phyloP scores from a whole-genome alignment of 345 rosid species.

The Boechera stricta region DNA sequence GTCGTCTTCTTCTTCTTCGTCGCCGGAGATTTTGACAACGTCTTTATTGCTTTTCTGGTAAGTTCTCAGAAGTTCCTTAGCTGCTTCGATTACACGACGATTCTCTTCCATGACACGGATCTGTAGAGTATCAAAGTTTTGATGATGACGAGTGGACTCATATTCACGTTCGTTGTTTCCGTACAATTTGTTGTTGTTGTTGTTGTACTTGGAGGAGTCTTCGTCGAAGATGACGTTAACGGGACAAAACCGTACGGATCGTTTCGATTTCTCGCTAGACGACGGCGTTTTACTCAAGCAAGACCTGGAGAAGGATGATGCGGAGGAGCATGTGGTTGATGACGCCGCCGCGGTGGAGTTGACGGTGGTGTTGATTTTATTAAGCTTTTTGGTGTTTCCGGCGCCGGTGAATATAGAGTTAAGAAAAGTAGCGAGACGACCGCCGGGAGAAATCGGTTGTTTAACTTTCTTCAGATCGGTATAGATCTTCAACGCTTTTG shows the following conservation, averaged over 20 bases:
- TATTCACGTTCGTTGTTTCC: constrained; percentile 31
- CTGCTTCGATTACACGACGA: constrained; percentile 74
- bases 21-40: background rate
- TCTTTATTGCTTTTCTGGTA: constrained; percentile 57
- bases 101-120: constrained; percentile 52
- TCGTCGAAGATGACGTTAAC: constrained; percentile 76
- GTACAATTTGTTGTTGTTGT: constrained; percentile 48
- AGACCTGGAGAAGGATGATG: constrained; percentile 86
- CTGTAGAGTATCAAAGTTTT: constrained; percentile 21
- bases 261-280: constrained; percentile 57
- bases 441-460: constrained; percentile 95
- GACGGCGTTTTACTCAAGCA: constrained; percentile 78
- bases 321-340: constrained; percentile 60
- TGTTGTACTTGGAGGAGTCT: constrained; percentile 61
- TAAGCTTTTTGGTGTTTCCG: constrained; percentile 48
- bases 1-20: background rate
- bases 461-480: constrained; percentile 78
- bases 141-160: constrained; percentile 24
- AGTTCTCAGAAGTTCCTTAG: constrained; percentile 66
- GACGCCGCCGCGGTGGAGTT: background rate
- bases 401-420: constrained; percentile 68
- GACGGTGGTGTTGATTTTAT: constrained; percentile 8
- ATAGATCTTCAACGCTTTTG: constrained; percentile 79
- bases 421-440: constrained; percentile 74
- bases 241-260: constrained; percentile 79